A percentile compares a stretch with the other conserved stretches of the same genome.
phyloP scores from a whole-genome alignment of 345 rosid genomes.

The Euphorbia pulcherrima region DNA sequence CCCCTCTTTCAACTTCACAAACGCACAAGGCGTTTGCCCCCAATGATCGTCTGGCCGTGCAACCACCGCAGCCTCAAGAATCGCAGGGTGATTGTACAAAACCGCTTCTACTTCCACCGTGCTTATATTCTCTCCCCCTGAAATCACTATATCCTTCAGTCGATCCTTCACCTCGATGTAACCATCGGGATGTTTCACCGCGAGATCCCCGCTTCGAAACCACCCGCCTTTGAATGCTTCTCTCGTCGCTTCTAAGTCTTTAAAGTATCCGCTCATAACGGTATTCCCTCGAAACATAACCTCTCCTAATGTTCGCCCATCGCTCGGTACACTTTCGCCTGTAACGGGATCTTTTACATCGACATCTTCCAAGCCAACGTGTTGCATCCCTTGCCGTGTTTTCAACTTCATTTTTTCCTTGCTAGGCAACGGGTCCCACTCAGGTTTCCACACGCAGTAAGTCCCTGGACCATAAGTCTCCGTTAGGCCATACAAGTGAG shows the following conservation, averaged over 20 bases:
- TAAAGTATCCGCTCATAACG: conserved; percentile 71
- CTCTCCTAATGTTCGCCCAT: conserved; percentile 63
- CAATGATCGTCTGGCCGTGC: conserved; percentile 67
- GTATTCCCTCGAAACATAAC: conserved; percentile 72
- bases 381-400: conserved; percentile 71
- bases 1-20: conserved; percentile 64
- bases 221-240: conserved; percentile 66
- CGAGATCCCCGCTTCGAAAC: conserved; percentile 75
- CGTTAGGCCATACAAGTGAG: conserved; percentile 69
- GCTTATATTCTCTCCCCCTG: conserved; percentile 84
- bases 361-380: conserved; percentile 61
- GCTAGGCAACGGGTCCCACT: conserved; percentile 58
- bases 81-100: conserved; percentile 54
- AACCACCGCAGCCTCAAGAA: conserved; percentile 77
- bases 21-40: conserved; percentile 90
- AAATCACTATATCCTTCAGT: conserved; percentile 61
- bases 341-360: conserved; percentile 56
- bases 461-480: conserved; percentile 80
- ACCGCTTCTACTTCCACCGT: conserved; percentile 57
- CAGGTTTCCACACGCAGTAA: conserved; percentile 57
- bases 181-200: conserved; percentile 64
- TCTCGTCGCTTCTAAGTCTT: conserved; percentile 52
- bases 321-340: conserved; percentile 49
- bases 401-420: conserved; percentile 44
- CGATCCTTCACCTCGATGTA: conserved; percentile 75